Base-by-base conservation (phyloP, 1,284 basidiomycete species). In the Fomitiporia mediterranea region DNA sequence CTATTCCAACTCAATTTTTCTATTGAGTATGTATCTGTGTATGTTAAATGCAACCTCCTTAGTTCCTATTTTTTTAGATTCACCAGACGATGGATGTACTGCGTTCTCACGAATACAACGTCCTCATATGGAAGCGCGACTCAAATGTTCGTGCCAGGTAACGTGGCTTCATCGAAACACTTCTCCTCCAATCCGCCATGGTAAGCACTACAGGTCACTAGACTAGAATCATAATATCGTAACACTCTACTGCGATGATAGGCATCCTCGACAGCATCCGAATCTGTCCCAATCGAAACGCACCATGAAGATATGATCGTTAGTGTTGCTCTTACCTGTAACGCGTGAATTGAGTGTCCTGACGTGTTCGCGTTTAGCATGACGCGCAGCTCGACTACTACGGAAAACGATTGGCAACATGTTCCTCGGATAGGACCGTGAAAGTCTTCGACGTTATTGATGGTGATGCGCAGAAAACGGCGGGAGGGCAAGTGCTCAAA, bases 331-430 rank as follows among this genome's bases (percentile, higher is more conserved):
- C 30, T 17, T 56, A 38, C n/a, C 50, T 27, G 21, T 30, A 35
- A 39, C 44, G 56, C 42, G 51, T 7, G 30, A 39, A 51, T 13
- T 42, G 28, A 25, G 38, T 52, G n/a, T 46, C 51, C 51, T 32
- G 32, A 49, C 54, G n/a, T 32, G 19, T 32, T 27, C 25, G 13
- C 23, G n/a, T 17, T 9, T 57, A 96, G 92, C 96, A 99, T 71
- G 96, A 99, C 70, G 95, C 96, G 23, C 96, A 98, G 69, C 78
- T 99, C 46, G 96, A 99, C 72, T 98, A 96, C 76, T 98, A 98
- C 67, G 95, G 94, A 52, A 96, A 95, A 72, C 82, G 94, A 47
- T 83, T 99, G 2, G 96, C 96, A 3, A 99, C 96, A 0, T 98
- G 94, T 69, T 98, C 94, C 0, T 96, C 93, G 0, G 97, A 99